phyloP scores from a whole-genome alignment of 495 filamentous ascomycete species.

The Aspergillus conjunctus region DNA sequence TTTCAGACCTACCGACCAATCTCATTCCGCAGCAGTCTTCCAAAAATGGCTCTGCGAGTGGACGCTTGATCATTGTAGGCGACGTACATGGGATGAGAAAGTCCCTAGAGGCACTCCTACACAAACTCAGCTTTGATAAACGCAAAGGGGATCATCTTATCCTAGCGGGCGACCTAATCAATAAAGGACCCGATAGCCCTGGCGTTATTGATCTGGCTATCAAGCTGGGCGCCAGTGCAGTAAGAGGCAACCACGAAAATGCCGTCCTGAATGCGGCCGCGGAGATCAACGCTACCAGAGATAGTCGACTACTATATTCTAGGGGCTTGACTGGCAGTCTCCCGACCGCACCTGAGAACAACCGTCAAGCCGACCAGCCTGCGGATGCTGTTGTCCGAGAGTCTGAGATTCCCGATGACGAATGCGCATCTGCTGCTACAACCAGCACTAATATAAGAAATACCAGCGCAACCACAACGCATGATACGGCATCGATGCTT shows the following conservation, averaged over 20 bases:
- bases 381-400: background rate
- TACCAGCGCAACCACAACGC: conserved; percentile 14
- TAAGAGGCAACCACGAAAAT: conserved; percentile 89
- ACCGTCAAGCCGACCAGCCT: background rate
- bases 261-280: conserved; percentile 54
- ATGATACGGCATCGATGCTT: conserved; percentile 30
- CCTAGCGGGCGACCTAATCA: conserved; percentile 78
- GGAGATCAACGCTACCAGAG: conserved; percentile 11
- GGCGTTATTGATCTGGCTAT: conserved; percentile 76
- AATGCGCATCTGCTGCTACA: conserved; percentile 6
- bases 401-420: background rate
- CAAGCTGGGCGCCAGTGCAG: conserved; percentile 64
- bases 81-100: conserved; percentile 84
- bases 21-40: conserved; percentile 17
- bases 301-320: conserved; percentile 25
- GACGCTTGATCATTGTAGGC: conserved; percentile 70
- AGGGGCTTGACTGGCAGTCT: conserved; percentile 63
- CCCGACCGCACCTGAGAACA: background rate
- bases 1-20: conserved; percentile 25
- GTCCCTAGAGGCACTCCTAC: conserved; percentile 62
- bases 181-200: conserved; percentile 79
- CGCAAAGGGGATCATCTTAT: conserved; percentile 71
- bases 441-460: conserved; percentile 4
- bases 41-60: conserved; percentile 7
- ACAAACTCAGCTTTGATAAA: conserved; percentile 62